Conservation (phyloP, 2,329 filamentous ascomycete species). For the Drechslera avenae region DNA sequence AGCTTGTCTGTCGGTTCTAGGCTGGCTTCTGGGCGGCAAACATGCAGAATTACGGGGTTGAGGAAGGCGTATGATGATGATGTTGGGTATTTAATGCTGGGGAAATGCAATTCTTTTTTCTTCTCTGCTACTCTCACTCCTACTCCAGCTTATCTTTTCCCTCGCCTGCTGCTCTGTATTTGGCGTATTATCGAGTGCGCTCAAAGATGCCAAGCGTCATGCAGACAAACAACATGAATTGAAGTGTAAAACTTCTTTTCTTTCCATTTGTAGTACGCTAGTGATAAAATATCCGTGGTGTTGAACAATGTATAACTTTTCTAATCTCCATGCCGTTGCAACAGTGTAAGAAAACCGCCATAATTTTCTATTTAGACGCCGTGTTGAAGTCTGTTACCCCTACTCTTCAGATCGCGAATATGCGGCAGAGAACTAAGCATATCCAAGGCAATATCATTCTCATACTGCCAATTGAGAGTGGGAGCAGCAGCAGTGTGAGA, state of each 20-base stretch:
- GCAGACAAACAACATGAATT: too few relatives aligned
- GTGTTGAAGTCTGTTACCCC: conserved; percentile 46
- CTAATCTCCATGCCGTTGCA: too few relatives aligned
- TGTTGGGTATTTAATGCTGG: conserved; percentile 17
- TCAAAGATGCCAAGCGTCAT: too few relatives aligned
- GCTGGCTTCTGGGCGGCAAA: conserved; percentile 6
- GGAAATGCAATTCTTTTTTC: conserved; percentile 7
- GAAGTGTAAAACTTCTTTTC: too few relatives aligned
- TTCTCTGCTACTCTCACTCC: neutral
- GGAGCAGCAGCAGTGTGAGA: neutral
- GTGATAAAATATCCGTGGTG: too few relatives aligned
- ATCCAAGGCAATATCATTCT: neutral
- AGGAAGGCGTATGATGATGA: neutral
- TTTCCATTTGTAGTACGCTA: too few relatives aligned
- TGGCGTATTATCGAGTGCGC: too few relatives aligned
- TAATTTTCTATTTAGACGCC: conserved; percentile 26
- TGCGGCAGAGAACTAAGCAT: conserved; percentile 8
- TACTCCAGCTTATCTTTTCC: too few relatives aligned
- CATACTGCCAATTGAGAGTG: neutral
- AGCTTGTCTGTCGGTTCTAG: conserved; percentile 6
- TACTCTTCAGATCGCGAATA: conserved; percentile 7
- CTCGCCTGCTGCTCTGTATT: too few relatives aligned
- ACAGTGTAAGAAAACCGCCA: too few relatives aligned
- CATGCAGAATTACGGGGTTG: conserved; percentile 1
- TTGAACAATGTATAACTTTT: too few relatives aligned